phyloP scores from a whole-genome alignment of 768 basidiomycete species.

The Termitomyces sp. region DNA sequence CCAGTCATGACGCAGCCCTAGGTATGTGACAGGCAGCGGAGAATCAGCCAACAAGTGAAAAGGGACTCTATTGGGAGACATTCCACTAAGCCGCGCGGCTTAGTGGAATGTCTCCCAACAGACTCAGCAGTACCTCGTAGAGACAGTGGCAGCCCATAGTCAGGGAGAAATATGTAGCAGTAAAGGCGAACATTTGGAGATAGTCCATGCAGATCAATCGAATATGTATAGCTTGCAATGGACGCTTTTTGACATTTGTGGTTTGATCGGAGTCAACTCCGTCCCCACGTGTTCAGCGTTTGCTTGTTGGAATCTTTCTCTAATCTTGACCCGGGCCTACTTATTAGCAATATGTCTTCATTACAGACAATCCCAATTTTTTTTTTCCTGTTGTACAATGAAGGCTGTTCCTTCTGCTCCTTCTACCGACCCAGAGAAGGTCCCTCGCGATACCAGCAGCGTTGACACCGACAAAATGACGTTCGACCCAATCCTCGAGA shows the following conservation, averaged over 20 bases:
- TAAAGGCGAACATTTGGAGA: too few species aligned
- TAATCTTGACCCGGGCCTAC: neutral
- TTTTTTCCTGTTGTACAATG: neutral
- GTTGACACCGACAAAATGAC: conserved; percentile 13
- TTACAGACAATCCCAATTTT: neutral
- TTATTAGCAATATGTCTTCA: neutral
- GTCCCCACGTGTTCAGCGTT: neutral
- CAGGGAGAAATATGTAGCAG: too few species aligned
- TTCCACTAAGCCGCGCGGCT: too few species aligned
- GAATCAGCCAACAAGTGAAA: too few species aligned
- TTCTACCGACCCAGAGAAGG: conserved; percentile 19
- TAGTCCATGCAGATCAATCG: too few species aligned
- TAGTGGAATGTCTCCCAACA: too few species aligned
- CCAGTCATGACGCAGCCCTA: neutral
- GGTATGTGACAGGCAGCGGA: too few species aligned
- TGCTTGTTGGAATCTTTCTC: neutral
- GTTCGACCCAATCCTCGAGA: conserved; percentile 29
- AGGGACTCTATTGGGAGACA: too few species aligned
- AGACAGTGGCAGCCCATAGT: too few species aligned
- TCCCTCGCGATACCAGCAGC: conserved; percentile 16
- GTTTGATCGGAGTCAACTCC: neutral
- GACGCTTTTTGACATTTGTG: neutral
- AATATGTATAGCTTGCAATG: too few species aligned
- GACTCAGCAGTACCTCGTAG: too few species aligned
- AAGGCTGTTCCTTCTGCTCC: neutral